phyloP scores from a whole-genome alignment of 768 basidiomycete species.

The Lentinula sp. region DNA sequence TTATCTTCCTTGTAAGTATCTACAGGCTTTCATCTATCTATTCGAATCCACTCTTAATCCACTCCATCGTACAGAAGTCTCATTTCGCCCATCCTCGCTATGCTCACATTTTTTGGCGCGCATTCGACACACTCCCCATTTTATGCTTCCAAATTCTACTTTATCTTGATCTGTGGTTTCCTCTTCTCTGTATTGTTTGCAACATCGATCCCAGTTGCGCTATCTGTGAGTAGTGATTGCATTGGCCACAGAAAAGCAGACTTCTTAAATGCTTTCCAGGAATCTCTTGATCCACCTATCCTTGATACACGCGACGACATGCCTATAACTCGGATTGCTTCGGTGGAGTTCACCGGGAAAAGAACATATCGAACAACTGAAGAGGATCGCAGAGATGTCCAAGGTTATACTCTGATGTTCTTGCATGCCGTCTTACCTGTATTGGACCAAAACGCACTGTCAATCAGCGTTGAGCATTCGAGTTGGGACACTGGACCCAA shows the following conservation, averaged over 20 bases:
- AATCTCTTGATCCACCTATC: neutral
- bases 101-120: neutral
- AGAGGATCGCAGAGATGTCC: neutral
- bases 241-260: neutral
- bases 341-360: neutral
- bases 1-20: neutral
- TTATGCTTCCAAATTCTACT: neutral
- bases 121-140: no score
- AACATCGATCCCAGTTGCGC: neutral
- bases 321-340: neutral
- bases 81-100: neutral
- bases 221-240: neutral
- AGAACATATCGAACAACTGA: neutral
- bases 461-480: neutral
- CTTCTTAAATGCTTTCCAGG: neutral
- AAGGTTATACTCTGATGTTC: neutral
- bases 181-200: neutral
- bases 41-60: neutral
- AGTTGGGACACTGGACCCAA: neutral
- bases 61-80: neutral
- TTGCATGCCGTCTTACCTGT: neutral
- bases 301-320: neutral
- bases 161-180: neutral
- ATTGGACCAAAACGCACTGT: neutral
- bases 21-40: neutral